Conservation (phyloP, 2,329 filamentous ascomycete genomes). For the Phialemoniopsis sp. region DNA sequence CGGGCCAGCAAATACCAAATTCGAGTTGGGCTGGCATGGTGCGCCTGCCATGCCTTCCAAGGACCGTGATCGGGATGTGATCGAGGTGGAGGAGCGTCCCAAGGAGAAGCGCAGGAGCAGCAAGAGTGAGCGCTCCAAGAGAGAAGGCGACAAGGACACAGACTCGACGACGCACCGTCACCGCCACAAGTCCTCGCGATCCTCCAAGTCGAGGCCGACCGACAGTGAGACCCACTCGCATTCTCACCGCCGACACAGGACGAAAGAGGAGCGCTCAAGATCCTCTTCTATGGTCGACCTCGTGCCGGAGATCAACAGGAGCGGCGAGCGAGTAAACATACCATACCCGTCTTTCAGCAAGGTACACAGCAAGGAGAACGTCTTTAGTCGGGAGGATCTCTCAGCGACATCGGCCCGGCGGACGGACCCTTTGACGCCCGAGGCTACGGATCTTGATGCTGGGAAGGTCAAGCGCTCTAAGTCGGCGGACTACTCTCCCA, state of each 20-base stretch:
- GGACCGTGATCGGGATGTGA: conserved; percentile 21
- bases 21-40: not conserved
- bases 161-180: conserved; percentile 23
- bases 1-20: no score
- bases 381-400: conserved; percentile 58
- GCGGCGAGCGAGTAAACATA: conserved; percentile 44
- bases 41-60: conserved; percentile 29
- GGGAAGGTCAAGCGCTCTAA: conserved; percentile 42
- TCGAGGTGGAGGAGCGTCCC: conserved; percentile 8
- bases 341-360: conserved; percentile 86
- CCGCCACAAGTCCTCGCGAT: conserved; percentile 35
- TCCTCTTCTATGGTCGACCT: conserved; percentile 41
- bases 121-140: conserved; percentile 15
- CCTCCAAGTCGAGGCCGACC: conserved; percentile 31
- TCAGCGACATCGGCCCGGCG: conserved; percentile 21
- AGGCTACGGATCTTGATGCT: conserved; percentile 64
- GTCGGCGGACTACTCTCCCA: conserved; percentile 34
- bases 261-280: conserved; percentile 22
- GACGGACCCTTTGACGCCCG: conserved; percentile 62
- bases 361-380: conserved; percentile 83
- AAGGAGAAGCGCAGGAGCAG: conserved; percentile 15
- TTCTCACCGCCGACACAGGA: conserved; percentile 24
- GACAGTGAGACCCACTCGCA: conserved; percentile 22
- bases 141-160: conserved; percentile 22
- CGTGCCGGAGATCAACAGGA: conserved; percentile 40